A percentile compares a stretch with the other conserved stretches of the same genome.
phyloP scores from a whole-genome alignment of 139 green algal genomes.

The Chlorella sp. region DNA sequence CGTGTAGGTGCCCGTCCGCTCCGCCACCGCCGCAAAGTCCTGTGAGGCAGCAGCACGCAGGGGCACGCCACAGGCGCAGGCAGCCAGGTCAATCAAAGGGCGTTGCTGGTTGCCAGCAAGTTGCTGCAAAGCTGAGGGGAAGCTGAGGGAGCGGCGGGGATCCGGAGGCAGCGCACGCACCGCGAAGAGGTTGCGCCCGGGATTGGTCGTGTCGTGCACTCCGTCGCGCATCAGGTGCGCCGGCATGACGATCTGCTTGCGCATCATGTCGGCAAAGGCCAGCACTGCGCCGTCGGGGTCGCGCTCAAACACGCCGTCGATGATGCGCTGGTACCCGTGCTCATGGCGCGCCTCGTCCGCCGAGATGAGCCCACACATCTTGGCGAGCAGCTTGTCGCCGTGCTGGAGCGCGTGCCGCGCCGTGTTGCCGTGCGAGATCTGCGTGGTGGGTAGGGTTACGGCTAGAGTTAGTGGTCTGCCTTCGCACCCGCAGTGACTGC shows the following conservation, averaged over 20 bases:
- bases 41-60: constrained; percentile 13
- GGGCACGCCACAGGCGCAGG: neutral
- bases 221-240: constrained; percentile 95
- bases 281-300: constrained; percentile 89
- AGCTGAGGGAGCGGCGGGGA: neutral
- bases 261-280: constrained; percentile 98
- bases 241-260: constrained; percentile 98
- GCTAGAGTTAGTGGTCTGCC: no score
- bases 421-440: constrained; percentile 95
- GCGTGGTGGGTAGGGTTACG: neutral
- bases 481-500: neutral
- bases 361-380: constrained; percentile 89
- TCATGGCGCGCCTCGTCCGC: constrained; percentile 95
- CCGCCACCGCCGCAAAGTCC: constrained; percentile 94
- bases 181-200: constrained; percentile 76
- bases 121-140: no score
- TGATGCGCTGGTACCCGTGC: constrained; percentile 86
- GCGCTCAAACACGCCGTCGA: constrained; percentile 83
- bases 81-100: neutral
- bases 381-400: constrained; percentile 82
- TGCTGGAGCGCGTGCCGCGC: constrained; percentile 77
- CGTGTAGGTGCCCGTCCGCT: constrained; percentile 77
- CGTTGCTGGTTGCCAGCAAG: no score
- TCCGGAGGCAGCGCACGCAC: constrained; percentile 12
- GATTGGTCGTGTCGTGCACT: constrained; percentile 58